Conservation (phyloP, 257 asterid species). For the Fraxinus anomala region DNA sequence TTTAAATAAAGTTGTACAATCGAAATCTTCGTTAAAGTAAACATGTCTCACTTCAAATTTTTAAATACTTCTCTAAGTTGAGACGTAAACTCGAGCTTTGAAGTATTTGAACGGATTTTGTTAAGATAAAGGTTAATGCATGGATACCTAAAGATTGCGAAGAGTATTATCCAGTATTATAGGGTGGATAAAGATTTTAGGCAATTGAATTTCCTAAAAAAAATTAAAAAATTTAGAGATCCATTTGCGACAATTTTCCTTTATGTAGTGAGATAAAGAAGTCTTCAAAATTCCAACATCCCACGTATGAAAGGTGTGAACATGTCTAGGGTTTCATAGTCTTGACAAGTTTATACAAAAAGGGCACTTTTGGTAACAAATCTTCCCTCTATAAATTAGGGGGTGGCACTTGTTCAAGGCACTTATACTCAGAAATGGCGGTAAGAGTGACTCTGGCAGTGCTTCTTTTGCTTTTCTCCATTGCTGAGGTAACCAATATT, state of each 20-base stretch:
- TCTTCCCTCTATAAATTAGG: not conserved
- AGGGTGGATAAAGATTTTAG: no score
- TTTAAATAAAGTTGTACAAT: no score
- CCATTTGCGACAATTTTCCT: not conserved
- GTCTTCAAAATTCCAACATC: not conserved
- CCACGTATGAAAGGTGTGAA: not conserved
- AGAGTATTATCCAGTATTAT: no score
- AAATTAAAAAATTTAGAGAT: not conserved
- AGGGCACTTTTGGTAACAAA: conserved; percentile 7
- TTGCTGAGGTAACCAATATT: conserved; percentile 31
- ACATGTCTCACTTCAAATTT: not conserved
- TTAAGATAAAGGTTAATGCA: no score
- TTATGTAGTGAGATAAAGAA: not conserved
- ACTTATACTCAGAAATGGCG: conserved; percentile 28
- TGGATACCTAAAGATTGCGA: no score
- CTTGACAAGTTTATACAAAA: not conserved
- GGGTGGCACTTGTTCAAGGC: not conserved
- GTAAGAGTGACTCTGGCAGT: conserved; percentile 29
- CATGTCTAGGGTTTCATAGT: conserved; percentile 5
- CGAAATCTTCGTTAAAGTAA: no score
- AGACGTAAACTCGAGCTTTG: not conserved
- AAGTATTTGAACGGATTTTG: no score
- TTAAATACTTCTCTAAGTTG: not conserved
- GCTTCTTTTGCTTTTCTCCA: conserved; percentile 30
- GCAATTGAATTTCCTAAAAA: no score